Evolutionary conservation across 495 filamentous ascomycete species (phyloP), one percentile per base, ranked within the genome.

Genomic region (Podospora appendiculata): DNA sequence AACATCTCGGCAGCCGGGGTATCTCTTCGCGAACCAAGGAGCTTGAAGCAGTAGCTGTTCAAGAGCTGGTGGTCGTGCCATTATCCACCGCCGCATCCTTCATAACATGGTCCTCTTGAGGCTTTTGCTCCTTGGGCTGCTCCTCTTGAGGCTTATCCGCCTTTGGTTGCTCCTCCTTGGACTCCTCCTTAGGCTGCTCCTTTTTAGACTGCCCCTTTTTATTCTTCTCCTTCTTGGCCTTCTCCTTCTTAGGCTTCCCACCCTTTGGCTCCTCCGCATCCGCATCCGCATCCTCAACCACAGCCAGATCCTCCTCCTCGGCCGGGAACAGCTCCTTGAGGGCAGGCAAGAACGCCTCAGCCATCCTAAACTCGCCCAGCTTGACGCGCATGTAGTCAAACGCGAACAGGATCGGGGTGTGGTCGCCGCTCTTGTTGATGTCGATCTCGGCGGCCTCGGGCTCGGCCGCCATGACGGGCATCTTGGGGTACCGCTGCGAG

Each of bases 401-500:
- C 0, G 87, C 89, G n/a, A 89, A 76, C 32, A 85, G 75, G 41
- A 90, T 73, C 6, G 86, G 84, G 64, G 6, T 11, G 18, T 8
- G 14, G 14, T 14, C 52, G 9, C 32, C 45, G 8, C 36, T 13
- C 13, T 38, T 10, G 36, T 8, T 38, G 13, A 4, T 13, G 32
- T 14, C 25, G 13, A n/a, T 53, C 56, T 25, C 25, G 25, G 25
- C 12, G 12, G n/a, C 32, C 45, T 54, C 39, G 19, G 44, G 7
- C 50, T 49, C 71, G 35, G 48, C 66, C 61, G 47, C 62, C 57
- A 86, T 66, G 9, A 76, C 66, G 6, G 86, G 83, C 19, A 92
- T 61, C 70, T 96, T 96, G 59, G 89, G 87, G 67, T 98, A 98
- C n/a, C 93, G 75, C 67, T 98, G 93, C 33, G 82, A 87, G 70